A percentile compares a stretch with the other conserved stretches of the same genome.
phyloP scores from a whole-genome alignment of 2,329 filamentous ascomycete species.

The Fusarium odoratissimum region DNA sequence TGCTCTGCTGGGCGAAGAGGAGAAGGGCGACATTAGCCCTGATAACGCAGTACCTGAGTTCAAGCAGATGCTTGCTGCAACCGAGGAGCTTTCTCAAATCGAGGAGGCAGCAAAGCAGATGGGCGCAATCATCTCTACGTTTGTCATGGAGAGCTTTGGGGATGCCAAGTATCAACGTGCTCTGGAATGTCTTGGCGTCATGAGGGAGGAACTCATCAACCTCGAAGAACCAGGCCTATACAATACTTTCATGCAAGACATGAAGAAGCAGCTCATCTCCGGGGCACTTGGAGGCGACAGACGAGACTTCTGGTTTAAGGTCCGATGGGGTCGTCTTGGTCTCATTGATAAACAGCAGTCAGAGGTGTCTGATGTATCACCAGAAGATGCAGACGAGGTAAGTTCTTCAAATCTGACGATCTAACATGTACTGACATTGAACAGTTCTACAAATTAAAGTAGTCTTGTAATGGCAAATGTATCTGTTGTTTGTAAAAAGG shows the following conservation, averaged over 20 bases:
- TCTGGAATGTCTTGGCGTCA: constrained; percentile 78
- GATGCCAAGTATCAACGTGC: constrained; percentile 79
- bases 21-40: constrained; percentile 58
- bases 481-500: constrained; percentile 1
- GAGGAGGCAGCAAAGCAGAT: constrained; percentile 79
- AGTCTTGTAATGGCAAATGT: constrained; percentile 6
- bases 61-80: constrained; percentile 77
- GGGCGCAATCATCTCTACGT: constrained; percentile 73
- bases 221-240: constrained; percentile 81
- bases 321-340: constrained; percentile 75
- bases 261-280: constrained; percentile 78
- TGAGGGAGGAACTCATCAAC: constrained; percentile 81
- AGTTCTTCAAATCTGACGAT: constrained; percentile 19
- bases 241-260: constrained; percentile 75
- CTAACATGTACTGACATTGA: constrained; percentile 40
- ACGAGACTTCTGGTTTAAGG: constrained; percentile 83
- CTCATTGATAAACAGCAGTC: constrained; percentile 75
- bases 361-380: constrained; percentile 73
- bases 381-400: constrained; percentile 77
- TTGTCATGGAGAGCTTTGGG: constrained; percentile 79
- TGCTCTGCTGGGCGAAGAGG: constrained; percentile 74
- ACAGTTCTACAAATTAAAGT: constrained; percentile 55
- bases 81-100: constrained; percentile 71
- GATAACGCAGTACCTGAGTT: constrained; percentile 91
- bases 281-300: constrained; percentile 81